A percentile compares a stretch with the other conserved stretches of the same genome.
Conservation (phyloP, 202 grass and related monocot species). For the Panicum virgatum region DNA sequence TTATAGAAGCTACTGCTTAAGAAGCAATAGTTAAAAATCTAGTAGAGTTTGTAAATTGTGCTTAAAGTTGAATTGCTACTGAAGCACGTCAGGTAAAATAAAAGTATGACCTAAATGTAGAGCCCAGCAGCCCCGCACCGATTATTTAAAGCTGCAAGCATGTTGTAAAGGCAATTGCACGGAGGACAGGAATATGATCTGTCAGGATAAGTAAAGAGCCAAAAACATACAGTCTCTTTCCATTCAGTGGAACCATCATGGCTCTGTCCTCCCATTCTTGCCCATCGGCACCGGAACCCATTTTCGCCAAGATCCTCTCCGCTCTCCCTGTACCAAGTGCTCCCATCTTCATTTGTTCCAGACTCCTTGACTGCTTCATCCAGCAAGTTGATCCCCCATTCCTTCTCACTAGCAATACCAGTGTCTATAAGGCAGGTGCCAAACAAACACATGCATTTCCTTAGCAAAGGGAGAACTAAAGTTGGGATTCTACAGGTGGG, state of each 20-base stretch:
- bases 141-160: background rate
- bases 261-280: slow-evolving; percentile 89
- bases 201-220: slow-evolving; percentile 12
- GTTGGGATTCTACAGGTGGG: background rate
- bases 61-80: background rate
- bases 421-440: slow-evolving; percentile 81
- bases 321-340: slow-evolving; percentile 91
- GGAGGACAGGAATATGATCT: background rate
- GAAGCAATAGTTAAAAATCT: background rate
- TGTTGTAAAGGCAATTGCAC: background rate
- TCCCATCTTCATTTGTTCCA: slow-evolving; percentile 84
- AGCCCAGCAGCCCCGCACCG: background rate
- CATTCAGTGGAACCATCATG: slow-evolving; percentile 75
- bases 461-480: slow-evolving; percentile 40
- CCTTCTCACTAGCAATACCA: slow-evolving; percentile 99
- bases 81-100: background rate
- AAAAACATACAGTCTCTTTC: slow-evolving; percentile 82
- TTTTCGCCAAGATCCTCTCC: slow-evolving; percentile 82
- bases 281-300: slow-evolving; percentile 87
- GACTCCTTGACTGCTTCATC: slow-evolving; percentile 83
- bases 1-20: background rate
- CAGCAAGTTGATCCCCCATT: slow-evolving; percentile 95
- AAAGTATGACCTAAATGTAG: background rate
- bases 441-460: slow-evolving; percentile 61
- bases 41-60: background rate